Conservation (phyloP, 2,329 filamentous ascomycete genomes). For the Plectosphaerella sp. region DNA sequence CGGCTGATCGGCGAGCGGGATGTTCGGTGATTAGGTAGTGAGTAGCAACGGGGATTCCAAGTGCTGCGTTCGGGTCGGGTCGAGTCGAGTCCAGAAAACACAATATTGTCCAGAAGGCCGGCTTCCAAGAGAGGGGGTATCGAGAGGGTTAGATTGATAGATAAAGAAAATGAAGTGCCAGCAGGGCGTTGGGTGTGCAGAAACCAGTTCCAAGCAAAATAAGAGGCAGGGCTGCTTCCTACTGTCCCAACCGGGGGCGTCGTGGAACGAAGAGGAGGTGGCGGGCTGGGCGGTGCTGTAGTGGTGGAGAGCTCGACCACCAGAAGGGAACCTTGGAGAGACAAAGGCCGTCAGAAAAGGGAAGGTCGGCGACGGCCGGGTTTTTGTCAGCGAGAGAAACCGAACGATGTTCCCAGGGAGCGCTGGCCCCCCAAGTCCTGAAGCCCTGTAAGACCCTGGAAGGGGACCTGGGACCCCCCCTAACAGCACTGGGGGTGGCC, state of each 20-base stretch:
- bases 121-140: constrained; percentile 8
- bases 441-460: no score
- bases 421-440: no score
- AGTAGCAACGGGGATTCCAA: no score
- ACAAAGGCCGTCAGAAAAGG: background rate
- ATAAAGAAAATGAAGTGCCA: background rate
- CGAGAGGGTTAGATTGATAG: background rate
- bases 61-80: background rate
- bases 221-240: no score
- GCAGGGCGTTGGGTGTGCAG: background rate
- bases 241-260: no score
- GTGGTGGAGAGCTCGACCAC: background rate
- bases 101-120: constrained; percentile 11
- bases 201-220: no score
- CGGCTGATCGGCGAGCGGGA: background rate
- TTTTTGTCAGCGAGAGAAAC: constrained; percentile 3
- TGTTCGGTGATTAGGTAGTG: background rate
- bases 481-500: no score
- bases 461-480: no score
- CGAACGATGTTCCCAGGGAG: background rate
- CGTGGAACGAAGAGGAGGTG: no score
- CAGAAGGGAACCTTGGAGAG: background rate
- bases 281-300: no score
- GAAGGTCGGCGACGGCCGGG: constrained; percentile 2
- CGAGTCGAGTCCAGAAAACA: background rate